Base-by-base conservation (phyloP, 163 green algal species). In the Volvox carteri region DNA sequence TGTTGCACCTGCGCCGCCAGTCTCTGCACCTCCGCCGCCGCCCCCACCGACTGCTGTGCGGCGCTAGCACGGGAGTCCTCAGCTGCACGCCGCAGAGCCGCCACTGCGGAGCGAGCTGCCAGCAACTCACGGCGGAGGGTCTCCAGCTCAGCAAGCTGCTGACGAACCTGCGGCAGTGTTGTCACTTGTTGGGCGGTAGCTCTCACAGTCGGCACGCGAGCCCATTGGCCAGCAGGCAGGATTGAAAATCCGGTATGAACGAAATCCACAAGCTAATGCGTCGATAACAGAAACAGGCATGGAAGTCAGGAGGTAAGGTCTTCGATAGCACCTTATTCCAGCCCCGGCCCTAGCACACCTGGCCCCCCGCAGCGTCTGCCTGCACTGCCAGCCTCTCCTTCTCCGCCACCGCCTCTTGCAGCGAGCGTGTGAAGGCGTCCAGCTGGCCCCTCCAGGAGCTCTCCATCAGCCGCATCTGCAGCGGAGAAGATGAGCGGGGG, bases 381-480 rank as follows among this genome's bases (percentile, higher is more conserved):
- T 88, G 39, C 41, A 77, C 74, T 2, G 70, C 81, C 73, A 89
- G 76, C n/a, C 74, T 60, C 86, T 91, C 79, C 86, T 87, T 68
- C 41, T 88, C 85, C 14, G 67, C 56, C 11, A 33, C 33, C 16
- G 78, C 78, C n/a, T 84, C 48, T 46, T 85, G 68, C 37, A 88
- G 84, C 52, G 84, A 73, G 18, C 68, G 56, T 0, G 58, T 56
- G 87, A 87, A 87, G 54, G 87, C 52, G 58, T 68, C 72, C 41
- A 88, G 52, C 70, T 91, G 87, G 2, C 50, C 58, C 8, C 44
- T 42, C 87, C 87, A 91, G 44, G 76, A 52, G 25, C 21, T 50
- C 79, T 91, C 87, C 87, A 91, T 91, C 23, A 67, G 28, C 35
- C 78, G 68, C 6, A 91, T 72, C 87, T 91, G 50, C 28, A 56